Percentiles rank a stretch among this genome's conserved stretches.
These are phyloP conservation scores for Chytriomyces confervae DNA, from an alignment of 192 early-diverging fungal genomes.

Conservation along the genomic window DNA sequence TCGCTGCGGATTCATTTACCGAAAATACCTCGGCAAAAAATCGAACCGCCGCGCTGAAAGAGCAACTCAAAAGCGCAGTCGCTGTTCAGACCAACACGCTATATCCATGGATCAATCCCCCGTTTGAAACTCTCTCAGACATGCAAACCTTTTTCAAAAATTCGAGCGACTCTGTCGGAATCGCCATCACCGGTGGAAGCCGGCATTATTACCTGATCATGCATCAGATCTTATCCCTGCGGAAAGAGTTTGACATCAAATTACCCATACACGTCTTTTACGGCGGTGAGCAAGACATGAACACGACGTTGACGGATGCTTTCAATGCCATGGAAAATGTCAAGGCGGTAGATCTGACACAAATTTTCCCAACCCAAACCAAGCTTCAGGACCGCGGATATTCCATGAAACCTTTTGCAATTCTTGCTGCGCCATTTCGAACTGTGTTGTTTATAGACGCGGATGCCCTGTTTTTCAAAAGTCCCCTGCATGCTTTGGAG, in stretches of 20 bases:
- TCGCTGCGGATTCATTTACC: too few species aligned
- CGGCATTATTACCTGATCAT: neutral
- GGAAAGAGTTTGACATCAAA: neutral
- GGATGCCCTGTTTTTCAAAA: slow-evolving; percentile 10
- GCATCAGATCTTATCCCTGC: slow-evolving; percentile 17
- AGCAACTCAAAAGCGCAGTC: neutral
- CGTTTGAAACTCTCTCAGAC: neutral
- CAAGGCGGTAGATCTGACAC: neutral
- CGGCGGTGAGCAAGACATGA: slow-evolving; percentile 6
- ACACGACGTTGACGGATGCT: neutral
- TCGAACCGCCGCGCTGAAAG: too few species aligned
- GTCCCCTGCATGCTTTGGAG: neutral
- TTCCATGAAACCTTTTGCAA: slow-evolving; percentile 3
- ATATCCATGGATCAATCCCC: slow-evolving; percentile 1
- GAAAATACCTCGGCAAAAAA: too few species aligned
- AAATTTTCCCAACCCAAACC: slow-evolving; percentile 1
- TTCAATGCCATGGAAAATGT: neutral
- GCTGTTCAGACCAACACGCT: neutral
- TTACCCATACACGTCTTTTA: slow-evolving; percentile 13
- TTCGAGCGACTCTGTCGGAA: neutral
- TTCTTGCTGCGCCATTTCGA: slow-evolving; percentile 8
- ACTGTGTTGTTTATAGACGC: slow-evolving; percentile 24
- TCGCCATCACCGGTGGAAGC: slow-evolving; percentile 20
- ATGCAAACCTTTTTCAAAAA: neutral
- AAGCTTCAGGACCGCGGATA: neutral